These are phyloP conservation scores for Calonectria pteridis DNA, from an alignment of 2,329 filamentous ascomycete genomes.

Conservation along the genomic window DNA sequence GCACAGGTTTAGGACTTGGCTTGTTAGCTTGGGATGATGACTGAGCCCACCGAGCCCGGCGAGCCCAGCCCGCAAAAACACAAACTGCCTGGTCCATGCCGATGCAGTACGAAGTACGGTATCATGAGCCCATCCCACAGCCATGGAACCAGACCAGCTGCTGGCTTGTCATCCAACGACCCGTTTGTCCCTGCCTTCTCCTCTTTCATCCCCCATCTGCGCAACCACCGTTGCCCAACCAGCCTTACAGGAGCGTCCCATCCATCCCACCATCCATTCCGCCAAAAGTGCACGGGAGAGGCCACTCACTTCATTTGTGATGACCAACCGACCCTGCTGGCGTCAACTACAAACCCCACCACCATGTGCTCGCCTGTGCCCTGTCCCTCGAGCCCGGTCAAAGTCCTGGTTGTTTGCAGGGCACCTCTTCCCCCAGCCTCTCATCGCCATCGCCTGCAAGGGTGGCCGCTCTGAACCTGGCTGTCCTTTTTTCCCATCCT, in stretches of 20 bases:
- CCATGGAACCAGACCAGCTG: conserved; percentile 29
- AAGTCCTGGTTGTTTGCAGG: background rate
- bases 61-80: conserved; percentile 9
- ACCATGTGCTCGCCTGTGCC: conserved; percentile 13
- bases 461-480: conserved; percentile 26
- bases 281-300: conserved; percentile 8
- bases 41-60: conserved; percentile 14
- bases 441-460: conserved; percentile 18
- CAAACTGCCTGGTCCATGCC: conserved; percentile 16
- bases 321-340: background rate
- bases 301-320: conserved; percentile 15
- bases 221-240: conserved; percentile 19
- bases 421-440: conserved; percentile 10
- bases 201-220: conserved; percentile 26
- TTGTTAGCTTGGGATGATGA: background rate
- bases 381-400: conserved; percentile 5
- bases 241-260: conserved; percentile 20
- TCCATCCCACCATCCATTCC: conserved; percentile 11
- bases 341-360: conserved; percentile 1
- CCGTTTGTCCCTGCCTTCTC: conserved; percentile 1
- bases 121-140: conserved; percentile 36
- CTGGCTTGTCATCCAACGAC: conserved; percentile 11
- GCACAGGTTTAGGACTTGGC: conserved; percentile 18
- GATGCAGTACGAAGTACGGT: background rate
- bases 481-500: conserved; percentile 26